phyloP scores from a whole-genome alignment of 129 eudicot genomes.

The Flaveria robusta region DNA sequence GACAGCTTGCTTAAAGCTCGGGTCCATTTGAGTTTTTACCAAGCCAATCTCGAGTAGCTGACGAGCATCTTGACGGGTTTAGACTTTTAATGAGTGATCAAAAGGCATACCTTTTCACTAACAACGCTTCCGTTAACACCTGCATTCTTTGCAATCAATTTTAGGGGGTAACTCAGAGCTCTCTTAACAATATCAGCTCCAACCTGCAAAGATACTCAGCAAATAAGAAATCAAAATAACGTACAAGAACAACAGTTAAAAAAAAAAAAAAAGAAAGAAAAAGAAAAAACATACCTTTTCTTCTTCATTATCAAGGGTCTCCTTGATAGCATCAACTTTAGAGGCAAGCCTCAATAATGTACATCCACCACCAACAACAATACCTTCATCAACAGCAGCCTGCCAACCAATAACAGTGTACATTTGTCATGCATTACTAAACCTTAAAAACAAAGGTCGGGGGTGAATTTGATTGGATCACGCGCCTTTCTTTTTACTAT shows the following conservation, averaged over 20 bases:
- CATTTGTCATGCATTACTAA: neutral
- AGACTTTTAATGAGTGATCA: neutral
- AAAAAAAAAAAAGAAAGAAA: neutral
- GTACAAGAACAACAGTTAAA: neutral
- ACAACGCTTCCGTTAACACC: constrained; percentile 86
- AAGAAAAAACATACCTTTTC: constrained; percentile 52
- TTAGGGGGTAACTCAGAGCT: constrained; percentile 80
- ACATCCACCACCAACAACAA: constrained; percentile 95
- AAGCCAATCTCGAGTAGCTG: neutral
- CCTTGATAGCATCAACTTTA: constrained; percentile 86
- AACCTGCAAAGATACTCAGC: constrained; percentile 41
- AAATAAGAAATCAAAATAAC: neutral
- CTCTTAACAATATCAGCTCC: constrained; percentile 84
- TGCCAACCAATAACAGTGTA: constrained; percentile 21
- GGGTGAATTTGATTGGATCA: too few species aligned
- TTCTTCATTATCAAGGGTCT: constrained; percentile 68
- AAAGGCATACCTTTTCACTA: constrained; percentile 58
- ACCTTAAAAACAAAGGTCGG: too few species aligned
- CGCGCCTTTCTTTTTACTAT: too few species aligned
- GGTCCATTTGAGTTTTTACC: neutral
- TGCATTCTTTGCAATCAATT: constrained; percentile 86
- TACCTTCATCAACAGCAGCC: constrained; percentile 97
- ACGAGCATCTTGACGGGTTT: neutral
- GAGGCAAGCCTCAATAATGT: constrained; percentile 70
- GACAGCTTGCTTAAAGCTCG: neutral